These are phyloP conservation scores for Hymenoscyphus infarciens DNA, from an alignment of 2,329 filamentous ascomycete genomes.

Conservation along the genomic window DNA sequence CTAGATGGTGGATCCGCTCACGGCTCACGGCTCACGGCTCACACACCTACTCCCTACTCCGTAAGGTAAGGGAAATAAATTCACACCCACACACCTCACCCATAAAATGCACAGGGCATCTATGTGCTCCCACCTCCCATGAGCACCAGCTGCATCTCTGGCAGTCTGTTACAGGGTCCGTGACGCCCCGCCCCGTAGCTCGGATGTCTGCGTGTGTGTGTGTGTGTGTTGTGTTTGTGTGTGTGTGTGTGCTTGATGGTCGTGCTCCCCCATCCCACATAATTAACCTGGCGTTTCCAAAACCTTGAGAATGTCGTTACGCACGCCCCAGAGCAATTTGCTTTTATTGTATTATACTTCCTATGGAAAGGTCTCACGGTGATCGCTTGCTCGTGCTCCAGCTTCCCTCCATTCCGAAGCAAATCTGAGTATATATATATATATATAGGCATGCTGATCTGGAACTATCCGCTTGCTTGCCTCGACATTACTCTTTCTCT, in stretches of 20 bases:
- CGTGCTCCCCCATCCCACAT: constrained; percentile 18
- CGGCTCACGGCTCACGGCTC: constrained; percentile 10
- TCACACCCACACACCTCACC: not conserved
- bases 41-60: too few relatives aligned
- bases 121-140: not conserved
- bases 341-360: constrained; percentile 23
- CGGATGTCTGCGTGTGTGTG: too few relatives aligned
- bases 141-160: constrained; percentile 21
- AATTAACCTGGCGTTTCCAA: constrained; percentile 24
- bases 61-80: too few relatives aligned
- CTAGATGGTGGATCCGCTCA: constrained; percentile 27
- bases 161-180: constrained; percentile 25
- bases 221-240: too few relatives aligned
- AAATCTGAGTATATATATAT: constrained; percentile 4
- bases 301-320: constrained; percentile 14
- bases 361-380: constrained; percentile 16
- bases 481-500: constrained; percentile 4
- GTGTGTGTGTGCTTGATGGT: too few relatives aligned
- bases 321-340: constrained; percentile 21
- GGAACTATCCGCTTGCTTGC: not conserved
- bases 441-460: constrained; percentile 20
- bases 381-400: constrained; percentile 9
- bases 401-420: constrained; percentile 9
- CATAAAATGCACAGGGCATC: constrained; percentile 9
- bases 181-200: constrained; percentile 28